A percentile compares a stretch with the other conserved stretches of the same genome.
These are phyloP conservation scores for Aureoboletus auriporus DNA, from an alignment of 768 basidiomycete species.

Conservation along the genomic window DNA sequence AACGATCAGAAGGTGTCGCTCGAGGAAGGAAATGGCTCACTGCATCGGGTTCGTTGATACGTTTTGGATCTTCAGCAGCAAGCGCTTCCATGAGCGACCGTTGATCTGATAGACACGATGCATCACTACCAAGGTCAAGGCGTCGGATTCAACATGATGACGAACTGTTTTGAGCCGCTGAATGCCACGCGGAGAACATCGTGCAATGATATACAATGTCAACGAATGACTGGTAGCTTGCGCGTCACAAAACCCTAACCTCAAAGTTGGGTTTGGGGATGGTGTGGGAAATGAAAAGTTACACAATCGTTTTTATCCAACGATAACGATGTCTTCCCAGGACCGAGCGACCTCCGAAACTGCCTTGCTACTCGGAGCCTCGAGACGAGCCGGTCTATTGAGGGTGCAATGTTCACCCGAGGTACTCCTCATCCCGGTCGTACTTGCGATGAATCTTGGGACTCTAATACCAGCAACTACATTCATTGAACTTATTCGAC, in stretches of 20 bases:
- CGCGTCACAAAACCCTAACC: slow-evolving; percentile 24
- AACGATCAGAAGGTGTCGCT: neutral
- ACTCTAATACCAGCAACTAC: slow-evolving; percentile 21
- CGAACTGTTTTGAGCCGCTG: slow-evolving; percentile 66
- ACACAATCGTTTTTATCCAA: no score
- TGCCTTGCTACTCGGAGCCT: no score
- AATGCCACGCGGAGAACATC: slow-evolving; percentile 46
- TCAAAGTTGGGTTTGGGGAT: slow-evolving; percentile 8
- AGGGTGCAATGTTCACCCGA: slow-evolving; percentile 5
- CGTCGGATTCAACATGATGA: neutral
- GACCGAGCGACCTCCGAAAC: no score
- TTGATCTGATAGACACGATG: slow-evolving; percentile 48
- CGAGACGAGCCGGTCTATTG: no score
- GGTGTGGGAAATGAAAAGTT: no score
- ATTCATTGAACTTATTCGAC: slow-evolving; percentile 22
- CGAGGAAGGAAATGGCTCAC: slow-evolving; percentile 34
- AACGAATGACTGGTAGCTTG: neutral
- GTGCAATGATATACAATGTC: slow-evolving; percentile 31
- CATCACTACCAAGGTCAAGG: neutral
- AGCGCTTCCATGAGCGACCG: slow-evolving; percentile 64
- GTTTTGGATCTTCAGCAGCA: slow-evolving; percentile 55
- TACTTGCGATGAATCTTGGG: slow-evolving; percentile 21
- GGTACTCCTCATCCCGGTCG: slow-evolving; percentile 26
- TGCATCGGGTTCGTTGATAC: slow-evolving; percentile 58
- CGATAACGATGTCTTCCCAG: neutral